phyloP scores from a whole-genome alignment of 129 eudicot species.

The Lactuca sativa region DNA sequence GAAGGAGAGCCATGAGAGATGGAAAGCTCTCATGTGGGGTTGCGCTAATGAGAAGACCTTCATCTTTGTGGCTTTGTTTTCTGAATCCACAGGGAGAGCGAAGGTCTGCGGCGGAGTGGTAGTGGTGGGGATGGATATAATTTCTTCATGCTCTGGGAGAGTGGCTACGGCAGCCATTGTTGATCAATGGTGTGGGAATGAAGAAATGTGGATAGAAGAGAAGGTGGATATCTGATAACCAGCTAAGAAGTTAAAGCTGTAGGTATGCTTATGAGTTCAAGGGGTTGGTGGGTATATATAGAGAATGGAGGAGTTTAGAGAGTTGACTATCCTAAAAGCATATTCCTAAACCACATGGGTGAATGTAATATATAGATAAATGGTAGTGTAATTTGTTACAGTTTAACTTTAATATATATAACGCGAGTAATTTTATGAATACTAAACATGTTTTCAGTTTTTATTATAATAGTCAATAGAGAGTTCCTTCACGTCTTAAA shows the following conservation, averaged over 20 bases:
- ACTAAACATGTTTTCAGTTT: no score
- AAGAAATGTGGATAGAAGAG: neutral
- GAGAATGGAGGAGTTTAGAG: neutral
- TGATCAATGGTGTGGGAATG: neutral
- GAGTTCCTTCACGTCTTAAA: no score
- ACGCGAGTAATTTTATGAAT: no score
- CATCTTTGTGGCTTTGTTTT: constrained; percentile 18
- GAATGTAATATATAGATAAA: neutral
- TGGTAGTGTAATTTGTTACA: neutral
- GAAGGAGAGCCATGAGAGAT: constrained; percentile 20
- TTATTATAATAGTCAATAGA: no score
- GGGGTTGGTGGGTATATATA: constrained; percentile 6
- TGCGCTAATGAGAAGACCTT: constrained; percentile 10
- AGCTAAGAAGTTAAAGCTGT: neutral
- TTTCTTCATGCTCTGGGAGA: neutral
- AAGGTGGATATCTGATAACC: constrained; percentile 11
- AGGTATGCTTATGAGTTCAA: constrained; percentile 6
- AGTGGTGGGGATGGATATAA: constrained; percentile 5
- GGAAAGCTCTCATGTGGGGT: constrained; percentile 21
- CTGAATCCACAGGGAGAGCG: constrained; percentile 13
- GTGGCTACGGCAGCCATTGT: neutral
- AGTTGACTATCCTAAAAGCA: constrained; percentile 5
- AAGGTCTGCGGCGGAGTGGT: neutral
- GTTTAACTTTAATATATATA: no score
- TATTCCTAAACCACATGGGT: constrained; percentile 10